Evolutionary conservation across 257 asterid species (phyloP), one percentile per base, ranked within the genome.

Genomic region (Solanum pinnatisectum): DNA sequence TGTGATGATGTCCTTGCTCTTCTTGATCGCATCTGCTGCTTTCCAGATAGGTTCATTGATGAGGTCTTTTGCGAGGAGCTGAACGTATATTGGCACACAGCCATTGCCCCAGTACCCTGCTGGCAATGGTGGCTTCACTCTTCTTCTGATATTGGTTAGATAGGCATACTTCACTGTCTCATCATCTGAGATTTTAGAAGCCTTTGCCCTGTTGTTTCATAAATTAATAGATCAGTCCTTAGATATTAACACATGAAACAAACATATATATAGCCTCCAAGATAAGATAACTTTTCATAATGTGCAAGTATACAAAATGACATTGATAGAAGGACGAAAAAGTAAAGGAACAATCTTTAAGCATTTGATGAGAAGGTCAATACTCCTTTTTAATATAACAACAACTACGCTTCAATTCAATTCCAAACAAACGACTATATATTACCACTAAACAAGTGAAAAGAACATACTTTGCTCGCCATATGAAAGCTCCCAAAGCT

Each of bases 31-130:
- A 1, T 89, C 91, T 4, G 94, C 94, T 6, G 96, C 94, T 87
- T 92, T 90, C 94, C 95, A 91, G 14, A 94, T 49, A 23, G 97
- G 98, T 87, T 94, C 96, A 84, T 86, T 91, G 35, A 84, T 90
- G 81, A 92, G 89, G 87, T 95, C 95, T 5, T 32, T 89, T 4
- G 98, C 97, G 10, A 91, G 88, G 83, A 92, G 95, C 85, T 93
- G 95, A 0, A 93, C 94, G 87, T 93, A 93, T 94, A 96, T 94
- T 5, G 99, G 98, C 20, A 95, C 98, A 40, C 99, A 96, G 15
- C 98, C 95, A 70, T 96, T 96, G 87, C 99, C 99, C 97, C 97
- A 96, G 79, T 96, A 96, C 33, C 96, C 98, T 4, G 82, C 82
- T 2, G 98, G 98, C 10, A 96, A 87, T 1, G 98, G 91, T 27